Conservation (phyloP, 148 eudicot genomes). For the Fagopyrum tataricum region DNA sequence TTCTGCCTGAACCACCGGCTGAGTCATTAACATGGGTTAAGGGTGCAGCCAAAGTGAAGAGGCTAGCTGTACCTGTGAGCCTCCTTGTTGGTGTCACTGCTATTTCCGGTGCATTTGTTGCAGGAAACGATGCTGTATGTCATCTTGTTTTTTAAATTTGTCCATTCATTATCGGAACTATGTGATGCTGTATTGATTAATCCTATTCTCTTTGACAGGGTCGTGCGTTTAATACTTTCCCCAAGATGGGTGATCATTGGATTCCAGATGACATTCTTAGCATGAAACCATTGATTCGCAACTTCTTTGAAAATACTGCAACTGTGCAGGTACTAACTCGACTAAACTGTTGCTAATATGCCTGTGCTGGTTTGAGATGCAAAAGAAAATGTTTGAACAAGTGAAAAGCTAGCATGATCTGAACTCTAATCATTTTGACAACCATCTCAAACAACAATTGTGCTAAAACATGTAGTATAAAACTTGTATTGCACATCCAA, state of each 20-base stretch:
- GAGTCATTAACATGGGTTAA: conserved; percentile 86
- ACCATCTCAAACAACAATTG: neutral
- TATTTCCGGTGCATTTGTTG: conserved; percentile 95
- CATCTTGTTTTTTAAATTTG: neutral
- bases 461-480: no score
- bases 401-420: neutral
- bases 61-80: conserved; percentile 78
- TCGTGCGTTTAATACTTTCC: conserved; percentile 88
- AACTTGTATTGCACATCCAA: no score
- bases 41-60: conserved; percentile 87
- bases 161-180: neutral
- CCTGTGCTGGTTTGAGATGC: neutral
- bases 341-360: neutral
- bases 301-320: conserved; percentile 90
- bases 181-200: neutral
- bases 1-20: conserved; percentile 98
- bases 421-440: neutral
- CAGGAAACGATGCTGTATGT: conserved; percentile 95
- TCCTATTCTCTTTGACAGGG: conserved; percentile 44
- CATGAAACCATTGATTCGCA: conserved; percentile 81
- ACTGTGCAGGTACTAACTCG: conserved; percentile 74
- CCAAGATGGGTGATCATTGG: conserved; percentile 97
- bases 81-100: conserved; percentile 89
- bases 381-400: neutral
- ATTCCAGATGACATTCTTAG: conserved; percentile 86